These are phyloP conservation scores for Backusella australiensis DNA, from an alignment of 192 early-diverging fungal species.

Conservation along the genomic window DNA sequence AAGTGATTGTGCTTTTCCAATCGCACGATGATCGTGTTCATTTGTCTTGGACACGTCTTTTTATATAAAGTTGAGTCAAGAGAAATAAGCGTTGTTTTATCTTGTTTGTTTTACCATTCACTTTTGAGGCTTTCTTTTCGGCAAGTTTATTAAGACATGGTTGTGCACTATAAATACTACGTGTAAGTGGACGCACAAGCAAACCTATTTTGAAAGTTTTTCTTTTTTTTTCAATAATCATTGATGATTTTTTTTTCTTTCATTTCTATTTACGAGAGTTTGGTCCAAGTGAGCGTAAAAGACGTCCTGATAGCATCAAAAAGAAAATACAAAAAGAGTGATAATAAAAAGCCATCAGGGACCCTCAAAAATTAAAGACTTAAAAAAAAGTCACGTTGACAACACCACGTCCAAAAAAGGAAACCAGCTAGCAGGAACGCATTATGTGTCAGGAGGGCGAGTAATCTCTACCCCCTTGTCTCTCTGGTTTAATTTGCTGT, in stretches of 20 bases:
- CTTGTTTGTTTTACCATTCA: not conserved
- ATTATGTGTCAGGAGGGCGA: too few species aligned
- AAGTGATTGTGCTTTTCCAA: slow-evolving; percentile 66
- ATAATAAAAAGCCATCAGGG: not conserved
- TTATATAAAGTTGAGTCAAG: not conserved
- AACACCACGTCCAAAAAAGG: not conserved
- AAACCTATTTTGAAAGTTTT: not conserved
- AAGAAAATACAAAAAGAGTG: not conserved
- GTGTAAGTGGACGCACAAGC: not conserved
- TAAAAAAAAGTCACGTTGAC: not conserved
- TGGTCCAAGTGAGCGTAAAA: not conserved
- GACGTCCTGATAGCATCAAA: not conserved
- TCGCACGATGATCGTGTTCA: slow-evolving; percentile 58
- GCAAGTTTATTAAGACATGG: not conserved
- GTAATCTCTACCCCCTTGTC: too few species aligned
- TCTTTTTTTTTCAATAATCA: not conserved
- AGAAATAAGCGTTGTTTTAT: not conserved
- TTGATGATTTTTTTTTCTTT: not conserved
- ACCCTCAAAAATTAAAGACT: not conserved
- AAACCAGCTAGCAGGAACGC: not conserved
- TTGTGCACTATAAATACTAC: not conserved
- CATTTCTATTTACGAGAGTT: not conserved
- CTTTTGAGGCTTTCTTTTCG: not conserved
- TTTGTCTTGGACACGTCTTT: slow-evolving; percentile 29
- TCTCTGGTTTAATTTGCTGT: too few species aligned